Evolutionary conservation across 768 basidiomycete genomes (phyloP).

Genomic region (Phanerochaete sordida): DNA sequence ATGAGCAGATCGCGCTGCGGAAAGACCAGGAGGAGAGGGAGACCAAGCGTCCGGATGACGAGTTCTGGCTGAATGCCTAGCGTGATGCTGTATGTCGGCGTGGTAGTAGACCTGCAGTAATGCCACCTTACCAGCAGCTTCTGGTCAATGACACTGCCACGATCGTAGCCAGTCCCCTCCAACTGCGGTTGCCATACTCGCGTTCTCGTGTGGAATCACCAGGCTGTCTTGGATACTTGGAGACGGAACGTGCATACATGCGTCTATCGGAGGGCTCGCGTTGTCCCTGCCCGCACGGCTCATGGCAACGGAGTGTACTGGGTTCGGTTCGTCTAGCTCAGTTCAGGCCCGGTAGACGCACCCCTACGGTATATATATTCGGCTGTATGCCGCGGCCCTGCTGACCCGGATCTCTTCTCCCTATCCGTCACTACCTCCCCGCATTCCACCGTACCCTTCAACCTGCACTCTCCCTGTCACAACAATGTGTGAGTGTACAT

Average conservation of each 20-base stretch:
- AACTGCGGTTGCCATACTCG: background rate
- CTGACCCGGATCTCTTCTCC: background rate
- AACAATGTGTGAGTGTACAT: background rate
- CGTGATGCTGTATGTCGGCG: background rate
- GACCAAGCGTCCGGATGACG: constrained; percentile 22
- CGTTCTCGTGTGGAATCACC: background rate
- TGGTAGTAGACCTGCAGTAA: too few species aligned
- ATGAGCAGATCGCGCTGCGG: constrained; percentile 1
- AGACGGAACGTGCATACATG: background rate
- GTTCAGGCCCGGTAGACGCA: background rate
- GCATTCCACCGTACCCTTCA: background rate
- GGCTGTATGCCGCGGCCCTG: background rate
- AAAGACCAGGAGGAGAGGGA: constrained; percentile 18
- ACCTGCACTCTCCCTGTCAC: background rate
- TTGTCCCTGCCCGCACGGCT: background rate
- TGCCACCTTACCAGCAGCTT: too few species aligned
- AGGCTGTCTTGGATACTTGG: background rate
- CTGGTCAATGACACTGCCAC: too few species aligned
- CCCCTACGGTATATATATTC: constrained; percentile 1
- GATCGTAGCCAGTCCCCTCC: background rate
- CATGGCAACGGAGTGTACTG: background rate
- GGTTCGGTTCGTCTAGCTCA: background rate
- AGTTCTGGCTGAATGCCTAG: constrained; percentile 23
- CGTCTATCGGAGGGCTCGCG: background rate
- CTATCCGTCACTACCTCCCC: background rate